These are phyloP conservation scores for Kuraishia borneana DNA, from an alignment of 805 yeast genomes.

Conservation along the genomic window DNA sequence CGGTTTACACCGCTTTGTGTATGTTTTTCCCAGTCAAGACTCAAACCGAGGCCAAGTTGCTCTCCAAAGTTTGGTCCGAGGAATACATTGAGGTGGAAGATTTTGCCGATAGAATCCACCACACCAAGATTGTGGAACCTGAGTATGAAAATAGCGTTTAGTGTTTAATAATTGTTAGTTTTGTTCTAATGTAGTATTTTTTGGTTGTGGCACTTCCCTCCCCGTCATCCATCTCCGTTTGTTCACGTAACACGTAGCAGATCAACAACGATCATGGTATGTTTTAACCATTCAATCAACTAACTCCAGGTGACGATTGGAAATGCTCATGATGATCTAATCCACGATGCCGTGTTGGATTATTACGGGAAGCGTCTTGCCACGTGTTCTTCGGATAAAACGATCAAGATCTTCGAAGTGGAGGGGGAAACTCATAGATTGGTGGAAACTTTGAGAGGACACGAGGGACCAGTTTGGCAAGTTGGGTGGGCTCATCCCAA, in stretches of 20 bases:
- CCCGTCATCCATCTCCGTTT: too few species aligned
- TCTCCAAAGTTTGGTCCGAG: constrained; percentile 40
- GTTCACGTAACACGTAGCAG: too few species aligned
- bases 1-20: constrained; percentile 42
- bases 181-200: too few species aligned
- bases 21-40: constrained; percentile 39
- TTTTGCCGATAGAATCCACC: constrained; percentile 26
- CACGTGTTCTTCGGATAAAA: constrained; percentile 91
- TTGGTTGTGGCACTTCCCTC: too few species aligned
- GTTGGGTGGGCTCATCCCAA: constrained; percentile 99
- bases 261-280: too few species aligned
- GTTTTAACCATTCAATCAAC: too few species aligned
- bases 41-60: constrained; percentile 17
- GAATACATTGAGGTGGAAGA: constrained; percentile 54
- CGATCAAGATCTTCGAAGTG: constrained; percentile 88
- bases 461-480: constrained; percentile 99
- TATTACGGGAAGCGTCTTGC: constrained; percentile 95
- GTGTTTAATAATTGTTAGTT: too few species aligned
- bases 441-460: constrained; percentile 80
- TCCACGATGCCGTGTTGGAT: constrained; percentile 95
- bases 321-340: constrained; percentile 85
- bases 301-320: constrained; percentile 60
- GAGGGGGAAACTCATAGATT: constrained; percentile 77
- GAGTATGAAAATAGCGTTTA: too few species aligned
- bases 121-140: constrained; percentile 1